Percentiles rank a stretch among this genome's conserved stretches.
phyloP scores from a whole-genome alignment of 1,284 basidiomycete species.

The Somion occarium region DNA sequence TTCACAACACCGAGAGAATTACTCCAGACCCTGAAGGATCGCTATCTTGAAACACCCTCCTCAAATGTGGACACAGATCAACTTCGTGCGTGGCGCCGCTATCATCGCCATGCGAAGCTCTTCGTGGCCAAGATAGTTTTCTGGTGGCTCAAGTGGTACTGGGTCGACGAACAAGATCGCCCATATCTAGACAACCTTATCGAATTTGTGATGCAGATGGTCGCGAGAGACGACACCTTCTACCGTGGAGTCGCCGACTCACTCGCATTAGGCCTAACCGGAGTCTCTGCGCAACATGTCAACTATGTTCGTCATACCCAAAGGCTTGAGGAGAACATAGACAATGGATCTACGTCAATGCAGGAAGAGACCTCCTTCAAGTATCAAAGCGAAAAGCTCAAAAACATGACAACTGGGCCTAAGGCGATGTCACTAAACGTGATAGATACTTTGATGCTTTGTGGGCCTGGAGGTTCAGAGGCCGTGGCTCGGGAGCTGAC shows the following conservation, averaged over 20 bases:
- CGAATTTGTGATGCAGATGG: conserved; percentile 25
- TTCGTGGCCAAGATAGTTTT: conserved; percentile 65
- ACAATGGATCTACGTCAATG: no score
- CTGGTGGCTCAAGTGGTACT: conserved; percentile 75
- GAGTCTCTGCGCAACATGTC: background rate
- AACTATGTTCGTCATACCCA: background rate
- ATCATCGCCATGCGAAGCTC: conserved; percentile 52
- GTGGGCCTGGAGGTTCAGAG: conserved; percentile 12
- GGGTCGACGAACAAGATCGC: conserved; percentile 49
- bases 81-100: conserved; percentile 43
- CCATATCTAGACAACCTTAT: conserved; percentile 33
- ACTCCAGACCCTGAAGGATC: conserved; percentile 47
- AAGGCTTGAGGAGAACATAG: background rate
- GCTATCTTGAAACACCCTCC: conserved; percentile 48
- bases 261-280: conserved; percentile 4
- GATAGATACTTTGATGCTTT: background rate
- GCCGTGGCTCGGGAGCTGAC: conserved; percentile 23
- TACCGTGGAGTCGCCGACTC: conserved; percentile 6
- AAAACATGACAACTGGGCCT: no score
- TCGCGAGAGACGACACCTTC: conserved; percentile 12
- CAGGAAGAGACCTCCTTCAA: background rate
- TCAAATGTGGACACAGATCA: conserved; percentile 32
- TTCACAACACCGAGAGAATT: conserved; percentile 61
- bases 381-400: background rate
- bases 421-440: no score